These are phyloP conservation scores for Elaeagnus macrophylla DNA, from an alignment of 306 rosid genomes.

Conservation along the genomic window DNA sequence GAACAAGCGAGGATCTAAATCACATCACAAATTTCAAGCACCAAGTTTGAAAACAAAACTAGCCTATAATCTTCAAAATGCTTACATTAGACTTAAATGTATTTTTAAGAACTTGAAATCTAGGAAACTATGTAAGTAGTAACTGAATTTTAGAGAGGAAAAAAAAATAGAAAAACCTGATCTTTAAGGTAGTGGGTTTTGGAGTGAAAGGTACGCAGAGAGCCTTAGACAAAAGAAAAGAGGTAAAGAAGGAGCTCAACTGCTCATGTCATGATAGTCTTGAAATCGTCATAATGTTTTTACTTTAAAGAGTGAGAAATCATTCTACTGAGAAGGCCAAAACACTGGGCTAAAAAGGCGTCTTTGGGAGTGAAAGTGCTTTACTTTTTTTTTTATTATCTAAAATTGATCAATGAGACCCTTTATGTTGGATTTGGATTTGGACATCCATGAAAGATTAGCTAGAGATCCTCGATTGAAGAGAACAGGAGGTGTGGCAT, in stretches of 20 bases:
- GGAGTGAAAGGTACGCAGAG: conserved; percentile 21
- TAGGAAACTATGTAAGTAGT: conserved; percentile 7
- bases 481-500: conserved; percentile 62
- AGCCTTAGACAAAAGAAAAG: conserved; percentile 22
- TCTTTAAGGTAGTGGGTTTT: conserved; percentile 13
- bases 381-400: conserved; percentile 10
- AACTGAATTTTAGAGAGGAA: conserved; percentile 6
- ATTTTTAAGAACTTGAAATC: conserved; percentile 2
- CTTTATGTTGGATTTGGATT: conserved; percentile 8
- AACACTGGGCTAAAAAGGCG: conserved; percentile 8
- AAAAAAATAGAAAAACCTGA: conserved; percentile 40
- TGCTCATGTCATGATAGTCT: conserved; percentile 19
- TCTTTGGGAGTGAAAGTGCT: conserved; percentile 9
- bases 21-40: conserved; percentile 17
- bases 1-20: conserved; percentile 23
- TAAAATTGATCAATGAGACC: conserved; percentile 16
- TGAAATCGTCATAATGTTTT: conserved; percentile 20
- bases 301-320: conserved; percentile 11
- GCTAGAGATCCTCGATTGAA: conserved; percentile 63
- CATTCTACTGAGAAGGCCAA: conserved; percentile 18
- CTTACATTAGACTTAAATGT: conserved; percentile 6
- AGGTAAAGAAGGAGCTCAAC: conserved; percentile 15
- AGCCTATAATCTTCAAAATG: conserved; percentile 30
- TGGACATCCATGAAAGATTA: conserved; percentile 39
- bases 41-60: conserved; percentile 10